Conservation (phyloP, 805 yeast species). For the Cyberlindnera mrakii region DNA sequence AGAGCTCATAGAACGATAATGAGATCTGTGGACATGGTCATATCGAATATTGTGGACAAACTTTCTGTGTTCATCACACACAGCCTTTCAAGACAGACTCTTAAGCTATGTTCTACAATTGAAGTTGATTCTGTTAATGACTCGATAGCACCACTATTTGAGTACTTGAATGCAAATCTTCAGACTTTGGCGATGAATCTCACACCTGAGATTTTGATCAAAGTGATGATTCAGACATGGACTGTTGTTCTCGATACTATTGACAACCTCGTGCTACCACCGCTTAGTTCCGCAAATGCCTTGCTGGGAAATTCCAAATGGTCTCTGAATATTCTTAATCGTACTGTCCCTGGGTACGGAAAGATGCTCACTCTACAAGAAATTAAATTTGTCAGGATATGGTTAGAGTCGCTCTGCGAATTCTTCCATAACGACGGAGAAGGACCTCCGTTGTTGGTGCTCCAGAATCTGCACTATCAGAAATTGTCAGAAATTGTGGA, state of each 20-base stretch:
- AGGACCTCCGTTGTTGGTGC: conserved; percentile 64
- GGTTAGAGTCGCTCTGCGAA: conserved; percentile 66
- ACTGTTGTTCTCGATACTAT: conserved; percentile 59
- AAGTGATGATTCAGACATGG: conserved; percentile 81
- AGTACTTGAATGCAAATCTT: conserved; percentile 65
- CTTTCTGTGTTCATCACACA: conserved; percentile 58
- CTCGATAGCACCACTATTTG: conserved; percentile 67
- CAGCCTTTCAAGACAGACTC: conserved; percentile 50
- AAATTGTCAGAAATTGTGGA: conserved; percentile 57
- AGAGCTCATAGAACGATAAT: conserved; percentile 61
- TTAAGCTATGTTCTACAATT: conserved; percentile 49
- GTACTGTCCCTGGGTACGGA: conserved; percentile 40
- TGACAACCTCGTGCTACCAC: conserved; percentile 70
- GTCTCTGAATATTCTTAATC: conserved; percentile 12
- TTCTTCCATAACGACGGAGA: conserved; percentile 78
- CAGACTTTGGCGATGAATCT: conserved; percentile 55
- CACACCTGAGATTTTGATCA: conserved; percentile 46
- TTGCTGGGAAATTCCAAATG: background rate
- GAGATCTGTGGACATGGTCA: conserved; percentile 60
- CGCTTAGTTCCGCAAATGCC: conserved; percentile 41
- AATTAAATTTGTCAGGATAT: conserved; percentile 59
- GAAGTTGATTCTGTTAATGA: conserved; percentile 46
- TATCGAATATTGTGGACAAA: conserved; percentile 65
- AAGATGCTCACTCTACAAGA: conserved; percentile 53
- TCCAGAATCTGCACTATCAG: conserved; percentile 61